These are phyloP conservation scores for Marasmius oreades DNA, from an alignment of 1,284 basidiomycete genomes.

Conservation along the genomic window DNA sequence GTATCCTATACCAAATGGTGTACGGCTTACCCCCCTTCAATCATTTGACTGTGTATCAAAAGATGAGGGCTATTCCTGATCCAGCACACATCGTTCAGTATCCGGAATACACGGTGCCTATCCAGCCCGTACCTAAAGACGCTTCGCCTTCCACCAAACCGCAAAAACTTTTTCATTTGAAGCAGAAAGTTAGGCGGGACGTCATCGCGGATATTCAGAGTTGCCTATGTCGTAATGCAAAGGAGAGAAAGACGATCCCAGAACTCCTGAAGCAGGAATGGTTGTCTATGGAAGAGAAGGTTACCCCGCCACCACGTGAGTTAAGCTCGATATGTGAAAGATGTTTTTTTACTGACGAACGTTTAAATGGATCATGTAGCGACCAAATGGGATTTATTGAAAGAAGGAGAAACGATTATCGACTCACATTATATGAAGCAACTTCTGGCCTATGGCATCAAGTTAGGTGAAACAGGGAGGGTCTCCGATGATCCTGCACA, in stretches of 20 bases:
- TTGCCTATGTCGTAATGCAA: slow-evolving; percentile 72
- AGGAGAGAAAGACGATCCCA: slow-evolving; percentile 81
- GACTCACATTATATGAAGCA: slow-evolving; percentile 74
- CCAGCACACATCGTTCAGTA: slow-evolving; percentile 69
- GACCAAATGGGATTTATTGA: background rate
- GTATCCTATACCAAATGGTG: slow-evolving; percentile 97
- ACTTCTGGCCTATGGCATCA: slow-evolving; percentile 62
- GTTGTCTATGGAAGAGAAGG: slow-evolving; percentile 52
- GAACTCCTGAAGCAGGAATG: slow-evolving; percentile 65
- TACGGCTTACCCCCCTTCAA: slow-evolving; percentile 95
- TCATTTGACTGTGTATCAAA: slow-evolving; percentile 76
- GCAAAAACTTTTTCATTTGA: slow-evolving; percentile 59
- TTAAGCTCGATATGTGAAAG: slow-evolving; percentile 5
- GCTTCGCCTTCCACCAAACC: slow-evolving; percentile 28
- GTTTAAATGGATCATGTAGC: slow-evolving; percentile 18
- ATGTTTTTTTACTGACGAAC: slow-evolving; percentile 25
- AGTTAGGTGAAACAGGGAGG: slow-evolving; percentile 38
- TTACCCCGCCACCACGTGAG: slow-evolving; percentile 14
- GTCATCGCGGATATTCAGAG: slow-evolving; percentile 73
- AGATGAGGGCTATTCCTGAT: slow-evolving; percentile 88
- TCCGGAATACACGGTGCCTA: slow-evolving; percentile 61
- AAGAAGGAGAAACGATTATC: slow-evolving; percentile 54
- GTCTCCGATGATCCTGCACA: slow-evolving; percentile 33
- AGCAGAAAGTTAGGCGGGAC: slow-evolving; percentile 59
- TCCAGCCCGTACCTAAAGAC: slow-evolving; percentile 35